Conservation (phyloP, 2,329 filamentous ascomycete species). For the Sarocladiaceae sp. region DNA sequence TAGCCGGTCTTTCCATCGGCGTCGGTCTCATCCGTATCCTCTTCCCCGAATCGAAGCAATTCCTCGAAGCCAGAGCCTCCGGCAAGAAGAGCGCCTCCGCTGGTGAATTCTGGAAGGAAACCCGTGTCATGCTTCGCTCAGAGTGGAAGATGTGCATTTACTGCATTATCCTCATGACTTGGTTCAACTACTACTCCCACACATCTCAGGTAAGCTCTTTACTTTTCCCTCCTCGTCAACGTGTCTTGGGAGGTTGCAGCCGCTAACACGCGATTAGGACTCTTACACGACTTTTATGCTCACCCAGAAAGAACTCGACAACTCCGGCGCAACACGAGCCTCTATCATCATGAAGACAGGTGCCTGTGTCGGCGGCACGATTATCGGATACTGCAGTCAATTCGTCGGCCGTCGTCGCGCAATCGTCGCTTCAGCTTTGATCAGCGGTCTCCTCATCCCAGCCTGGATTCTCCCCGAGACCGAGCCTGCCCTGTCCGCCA, state of each 20-base stretch:
- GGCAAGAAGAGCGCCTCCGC: slow-evolving; percentile 46
- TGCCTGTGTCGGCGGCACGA: slow-evolving; percentile 68
- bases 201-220: slow-evolving; percentile 31
- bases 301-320: slow-evolving; percentile 63
- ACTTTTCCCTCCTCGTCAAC: slow-evolving; percentile 56
- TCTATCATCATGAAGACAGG: slow-evolving; percentile 80
- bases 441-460: slow-evolving; percentile 60
- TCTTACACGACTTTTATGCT: slow-evolving; percentile 80
- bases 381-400: slow-evolving; percentile 71
- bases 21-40: slow-evolving; percentile 63
- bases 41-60: slow-evolving; percentile 74
- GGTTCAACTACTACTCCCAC: slow-evolving; percentile 73
- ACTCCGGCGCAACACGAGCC: slow-evolving; percentile 62
- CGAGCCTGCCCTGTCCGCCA: slow-evolving; percentile 55
- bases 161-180: slow-evolving; percentile 74
- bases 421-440: slow-evolving; percentile 57
- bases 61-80: slow-evolving; percentile 62
- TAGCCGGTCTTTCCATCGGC: slow-evolving; percentile 60
- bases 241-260: too few relatives aligned
- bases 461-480: slow-evolving; percentile 65
- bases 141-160: slow-evolving; percentile 79
- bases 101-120: slow-evolving; percentile 63
- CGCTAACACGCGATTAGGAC: slow-evolving; percentile 59
- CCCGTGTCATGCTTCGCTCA: slow-evolving; percentile 59
- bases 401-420: slow-evolving; percentile 68